phyloP scores from a whole-genome alignment of 2,329 filamentous ascomycete species.

The Nigrospora osmanthi region DNA sequence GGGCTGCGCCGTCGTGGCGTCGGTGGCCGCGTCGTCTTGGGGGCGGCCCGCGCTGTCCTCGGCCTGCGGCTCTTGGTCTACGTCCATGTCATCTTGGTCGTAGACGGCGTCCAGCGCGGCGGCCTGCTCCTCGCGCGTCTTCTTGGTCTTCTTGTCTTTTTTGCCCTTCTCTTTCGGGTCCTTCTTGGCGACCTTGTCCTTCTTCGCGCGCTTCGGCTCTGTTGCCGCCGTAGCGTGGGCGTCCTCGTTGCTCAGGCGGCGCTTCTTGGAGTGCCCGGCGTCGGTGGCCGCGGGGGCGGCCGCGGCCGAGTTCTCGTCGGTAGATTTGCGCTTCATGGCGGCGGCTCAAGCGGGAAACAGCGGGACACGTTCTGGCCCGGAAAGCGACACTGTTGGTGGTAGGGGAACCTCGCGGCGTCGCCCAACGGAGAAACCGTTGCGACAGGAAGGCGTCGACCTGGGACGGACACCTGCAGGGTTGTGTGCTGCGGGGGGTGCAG shows the following conservation, averaged over 20 bases:
- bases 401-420: not conserved
- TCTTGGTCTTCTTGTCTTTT: conserved; percentile 9
- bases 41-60: conserved; percentile 4
- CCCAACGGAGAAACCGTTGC: not conserved
- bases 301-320: conserved; percentile 12
- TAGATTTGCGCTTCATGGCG: conserved; percentile 17
- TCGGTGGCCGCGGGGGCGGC: conserved; percentile 7
- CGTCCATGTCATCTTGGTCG: conserved; percentile 1
- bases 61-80: conserved; percentile 1
- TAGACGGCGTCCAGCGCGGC: conserved; percentile 3
- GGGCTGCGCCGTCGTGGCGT: not conserved
- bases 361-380: not conserved
- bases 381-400: not conserved
- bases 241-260: conserved; percentile 12
- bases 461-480: not conserved
- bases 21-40: not conserved
- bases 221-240: conserved; percentile 5
- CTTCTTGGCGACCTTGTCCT: conserved; percentile 18
- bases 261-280: conserved; percentile 14
- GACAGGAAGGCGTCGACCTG: too few relatives aligned
- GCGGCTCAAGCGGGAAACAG: conserved; percentile 3
- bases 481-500: not conserved
- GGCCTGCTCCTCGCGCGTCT: conserved; percentile 5
- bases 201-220: conserved; percentile 11
- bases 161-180: conserved; percentile 12